These are phyloP conservation scores for Lactarius evosmus DNA, from an alignment of 768 basidiomycete genomes.

Conservation along the genomic window DNA sequence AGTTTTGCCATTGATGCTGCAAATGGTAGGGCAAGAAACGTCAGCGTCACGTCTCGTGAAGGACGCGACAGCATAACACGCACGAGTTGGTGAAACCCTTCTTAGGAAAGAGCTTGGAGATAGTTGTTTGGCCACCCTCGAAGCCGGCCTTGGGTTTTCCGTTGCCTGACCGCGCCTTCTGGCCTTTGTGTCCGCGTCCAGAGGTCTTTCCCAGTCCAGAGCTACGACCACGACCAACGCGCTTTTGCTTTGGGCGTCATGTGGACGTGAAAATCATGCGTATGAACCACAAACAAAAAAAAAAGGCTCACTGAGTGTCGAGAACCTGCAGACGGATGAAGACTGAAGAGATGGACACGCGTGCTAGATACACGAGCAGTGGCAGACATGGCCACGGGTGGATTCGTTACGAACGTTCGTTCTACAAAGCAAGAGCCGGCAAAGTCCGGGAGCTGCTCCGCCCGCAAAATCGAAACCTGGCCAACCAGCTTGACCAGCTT, in stretches of 20 bases:
- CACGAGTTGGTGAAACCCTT: constrained; percentile 91
- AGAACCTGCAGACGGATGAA: constrained; percentile 67
- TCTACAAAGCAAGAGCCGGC: constrained; percentile 7
- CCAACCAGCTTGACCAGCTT: background rate
- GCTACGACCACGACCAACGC: constrained; percentile 90
- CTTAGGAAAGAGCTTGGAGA: constrained; percentile 89
- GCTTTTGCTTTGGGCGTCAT: constrained; percentile 68
- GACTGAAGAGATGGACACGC: constrained; percentile 62
- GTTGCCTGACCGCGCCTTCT: constrained; percentile 87
- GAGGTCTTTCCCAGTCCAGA: constrained; percentile 90
- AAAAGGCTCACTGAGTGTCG: constrained; percentile 54
- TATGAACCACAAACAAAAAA: constrained; percentile 6
- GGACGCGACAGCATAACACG: constrained; percentile 34
- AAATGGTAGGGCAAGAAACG: background rate
- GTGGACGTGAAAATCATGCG: background rate
- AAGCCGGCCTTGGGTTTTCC: constrained; percentile 81
- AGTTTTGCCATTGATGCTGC: constrained; percentile 60
- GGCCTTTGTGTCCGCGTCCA: constrained; percentile 92
- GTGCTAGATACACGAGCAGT: constrained; percentile 40
- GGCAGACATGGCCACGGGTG: constrained; percentile 36
- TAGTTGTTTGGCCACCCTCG: constrained; percentile 96
- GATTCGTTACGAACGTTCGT: no score
- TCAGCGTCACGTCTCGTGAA: background rate
- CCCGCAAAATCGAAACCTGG: background rate
- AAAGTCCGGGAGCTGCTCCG: constrained; percentile 9